Percentiles rank a stretch among this genome's conserved stretches.
Evolutionary conservation across 257 asterid genomes (phyloP).

Genomic region (Primulina tabacum): DNA sequence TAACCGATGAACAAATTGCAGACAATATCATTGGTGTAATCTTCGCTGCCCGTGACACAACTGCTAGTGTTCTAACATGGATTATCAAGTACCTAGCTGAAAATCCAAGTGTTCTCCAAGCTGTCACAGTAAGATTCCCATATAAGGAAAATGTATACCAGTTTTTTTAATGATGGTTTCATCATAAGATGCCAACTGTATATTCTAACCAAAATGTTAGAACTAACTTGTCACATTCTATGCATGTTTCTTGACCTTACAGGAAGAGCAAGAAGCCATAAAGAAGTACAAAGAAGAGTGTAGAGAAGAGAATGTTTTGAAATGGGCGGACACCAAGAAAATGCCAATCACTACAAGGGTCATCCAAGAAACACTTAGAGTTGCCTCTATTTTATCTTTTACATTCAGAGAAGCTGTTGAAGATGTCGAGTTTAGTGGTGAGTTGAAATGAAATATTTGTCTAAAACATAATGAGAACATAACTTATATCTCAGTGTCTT

Average conservation of each 20-base stretch:
- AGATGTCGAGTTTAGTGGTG: slow-evolving; percentile 72
- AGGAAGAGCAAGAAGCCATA: slow-evolving; percentile 77
- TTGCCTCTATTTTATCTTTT: slow-evolving; percentile 65
- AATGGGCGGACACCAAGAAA: slow-evolving; percentile 57
- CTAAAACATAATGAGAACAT: slow-evolving; percentile 3
- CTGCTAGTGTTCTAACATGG: slow-evolving; percentile 79
- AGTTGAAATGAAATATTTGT: slow-evolving; percentile 19
- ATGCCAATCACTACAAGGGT: slow-evolving; percentile 70
- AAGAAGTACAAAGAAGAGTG: slow-evolving; percentile 38
- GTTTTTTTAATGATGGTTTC: neutral
- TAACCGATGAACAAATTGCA: slow-evolving; percentile 65
- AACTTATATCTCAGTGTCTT: neutral
- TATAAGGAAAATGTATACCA: neutral
- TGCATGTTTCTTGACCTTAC: neutral
- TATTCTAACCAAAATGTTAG: neutral
- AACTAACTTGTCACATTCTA: neutral
- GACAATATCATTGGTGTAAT: slow-evolving; percentile 72
- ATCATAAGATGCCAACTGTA: neutral
- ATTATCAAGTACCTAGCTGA: slow-evolving; percentile 71
- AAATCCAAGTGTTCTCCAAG: slow-evolving; percentile 59
- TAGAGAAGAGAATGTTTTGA: slow-evolving; percentile 43
- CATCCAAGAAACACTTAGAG: slow-evolving; percentile 76
- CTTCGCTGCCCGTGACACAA: slow-evolving; percentile 78
- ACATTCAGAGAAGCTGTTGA: slow-evolving; percentile 85
- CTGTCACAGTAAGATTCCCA: slow-evolving; percentile 59